Base-by-base conservation (phyloP, 106 monocot genomes). In the Amphibolis antarctica region DNA sequence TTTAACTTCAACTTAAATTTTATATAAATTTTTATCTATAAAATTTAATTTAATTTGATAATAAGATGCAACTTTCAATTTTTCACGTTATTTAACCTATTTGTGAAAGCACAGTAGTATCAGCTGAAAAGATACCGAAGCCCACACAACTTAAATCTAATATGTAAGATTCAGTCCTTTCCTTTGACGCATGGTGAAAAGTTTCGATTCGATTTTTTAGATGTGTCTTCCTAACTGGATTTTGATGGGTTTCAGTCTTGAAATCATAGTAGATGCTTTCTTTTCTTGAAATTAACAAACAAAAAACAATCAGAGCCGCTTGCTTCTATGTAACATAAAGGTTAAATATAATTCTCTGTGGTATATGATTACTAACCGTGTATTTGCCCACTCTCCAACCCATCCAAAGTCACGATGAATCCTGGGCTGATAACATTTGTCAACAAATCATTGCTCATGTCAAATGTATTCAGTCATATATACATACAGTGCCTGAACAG, bases 341-440 rank as follows among this genome's bases (percentile, higher is more conserved):
- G 10, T n/a, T n/a, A n/a, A n/a, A n/a, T n/a, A n/a, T n/a, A n/a
- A n/a, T n/a, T n/a, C n/a, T n/a, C n/a, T n/a, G n/a, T n/a, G n/a
- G n/a, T n/a, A n/a, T 51, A 67, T 19, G n/a, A 4, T 11, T 25
- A 69, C 59, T 46, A 36, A 69, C 69, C 69, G 58, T 18, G 60
- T 61, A 22, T 70, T 70, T 60, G 70, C 70, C 70, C 70, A 70
- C 30, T 70, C 70, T 47, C 48, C 70, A 50, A 70, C 70, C 70
- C 70, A 70, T 59, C 70, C 70, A 49, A 70, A 70, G 31, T 60
- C 70, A 70, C 42, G 60, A 22, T 70, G 70, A 30, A 50, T 23
- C 28, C 70, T 70, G 60, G n/a, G 28, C 28, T 43, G 27, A 65
- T 51, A n/a, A n/a, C n/a, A n/a, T n/a, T n/a, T n/a, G n/a, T n/a